A percentile compares a stretch with the other conserved stretches of the same genome.
These are phyloP conservation scores for Xylaria sp. DNA, from an alignment of 2,329 filamentous ascomycete genomes.

Conservation along the genomic window DNA sequence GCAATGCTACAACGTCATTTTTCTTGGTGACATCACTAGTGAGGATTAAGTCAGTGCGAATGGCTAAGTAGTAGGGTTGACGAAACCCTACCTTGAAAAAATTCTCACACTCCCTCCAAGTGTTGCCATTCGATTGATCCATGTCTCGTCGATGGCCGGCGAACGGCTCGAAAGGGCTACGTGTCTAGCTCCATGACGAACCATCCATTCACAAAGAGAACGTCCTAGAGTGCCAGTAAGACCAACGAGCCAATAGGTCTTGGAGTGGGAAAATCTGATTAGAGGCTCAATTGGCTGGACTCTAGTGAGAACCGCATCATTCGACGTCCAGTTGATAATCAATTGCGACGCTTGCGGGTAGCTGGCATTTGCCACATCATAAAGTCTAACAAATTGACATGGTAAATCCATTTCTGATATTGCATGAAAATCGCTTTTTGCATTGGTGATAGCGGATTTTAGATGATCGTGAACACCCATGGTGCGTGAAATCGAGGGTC, in stretches of 20 bases:
- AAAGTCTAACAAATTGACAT: no score
- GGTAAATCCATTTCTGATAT: no score
- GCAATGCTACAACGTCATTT: constrained; percentile 12
- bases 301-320: no score
- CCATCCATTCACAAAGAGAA: constrained; percentile 25
- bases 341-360: no score
- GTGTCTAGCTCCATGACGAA: constrained; percentile 17
- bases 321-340: no score
- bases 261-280: neutral
- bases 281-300: neutral
- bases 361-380: no score
- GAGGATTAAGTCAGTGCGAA: neutral
- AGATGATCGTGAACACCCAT: no score
- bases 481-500: no score
- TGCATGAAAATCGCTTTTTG: no score
- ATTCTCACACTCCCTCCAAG: constrained; percentile 1
- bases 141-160: constrained; percentile 16
- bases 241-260: constrained; percentile 25
- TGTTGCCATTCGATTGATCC: neutral
- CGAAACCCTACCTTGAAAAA: neutral
- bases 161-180: constrained; percentile 13
- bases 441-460: no score
- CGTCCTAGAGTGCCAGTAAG: constrained; percentile 22
- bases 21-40: constrained; percentile 11
- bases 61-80: neutral